Evolutionary conservation across 2,329 filamentous ascomycete species (phyloP).

Genomic region (Chalara sp.): DNA sequence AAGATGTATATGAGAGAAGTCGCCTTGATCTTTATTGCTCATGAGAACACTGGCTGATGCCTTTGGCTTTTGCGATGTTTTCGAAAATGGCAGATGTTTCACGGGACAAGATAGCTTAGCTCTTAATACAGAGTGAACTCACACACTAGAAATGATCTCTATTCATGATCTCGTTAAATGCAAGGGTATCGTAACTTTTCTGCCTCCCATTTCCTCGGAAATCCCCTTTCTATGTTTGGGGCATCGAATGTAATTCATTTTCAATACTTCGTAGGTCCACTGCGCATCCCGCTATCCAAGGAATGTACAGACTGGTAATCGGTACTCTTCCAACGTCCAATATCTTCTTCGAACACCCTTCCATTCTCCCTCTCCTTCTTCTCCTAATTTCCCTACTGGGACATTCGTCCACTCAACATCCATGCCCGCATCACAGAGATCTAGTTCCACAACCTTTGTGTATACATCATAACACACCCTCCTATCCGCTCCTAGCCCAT

Average conservation of each 20-base stretch:
- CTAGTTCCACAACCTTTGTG: conserved; percentile 83
- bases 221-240: too few species aligned
- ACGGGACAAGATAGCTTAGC: too few species aligned
- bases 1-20: neutral
- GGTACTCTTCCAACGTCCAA: conserved; percentile 78
- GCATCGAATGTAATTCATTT: too few species aligned
- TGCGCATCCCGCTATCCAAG: conserved; percentile 35
- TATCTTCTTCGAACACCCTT: conserved; percentile 81
- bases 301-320: conserved; percentile 67
- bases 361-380: conserved; percentile 71
- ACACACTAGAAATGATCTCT: neutral
- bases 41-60: too few species aligned
- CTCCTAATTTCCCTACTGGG: conserved; percentile 45
- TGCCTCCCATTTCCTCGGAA: neutral
- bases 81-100: too few species aligned
- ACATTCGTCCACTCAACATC: conserved; percentile 83
- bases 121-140: neutral
- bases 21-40: too few species aligned
- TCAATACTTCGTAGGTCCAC: neutral
- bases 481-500: conserved; percentile 86
- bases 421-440: conserved; percentile 80
- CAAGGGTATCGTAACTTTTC: conserved; percentile 9
- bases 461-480: conserved; percentile 96
- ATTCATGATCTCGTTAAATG: conserved; percentile 1
- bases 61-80: too few species aligned